Evolutionary conservation across 352 stramenopile genomes (phyloP), one percentile per base, ranked within the genome.

Genomic region (Phytophthora tentaculata): DNA sequence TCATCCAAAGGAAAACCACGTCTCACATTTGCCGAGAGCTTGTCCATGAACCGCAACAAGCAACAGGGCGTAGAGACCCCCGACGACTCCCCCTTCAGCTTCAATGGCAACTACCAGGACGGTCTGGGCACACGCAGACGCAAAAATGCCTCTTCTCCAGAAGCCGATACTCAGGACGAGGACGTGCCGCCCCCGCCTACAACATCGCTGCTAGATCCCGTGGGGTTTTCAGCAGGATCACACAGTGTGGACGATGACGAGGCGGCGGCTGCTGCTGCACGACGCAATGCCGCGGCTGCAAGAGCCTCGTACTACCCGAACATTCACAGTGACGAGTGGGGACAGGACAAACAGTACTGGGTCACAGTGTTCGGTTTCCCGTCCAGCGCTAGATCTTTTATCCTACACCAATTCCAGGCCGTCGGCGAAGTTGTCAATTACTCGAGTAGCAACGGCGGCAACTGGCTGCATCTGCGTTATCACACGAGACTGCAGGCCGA

Each of bases 401-500:
- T 95, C 35, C 67, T 94, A 56, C 81, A 86, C 56, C 81, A 94
- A 22, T 95, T 95, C 64, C 83, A 94, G 74, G 76, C 68, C 4
- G 57, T 95, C 6, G 87, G 87, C 22, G 84, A 95, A 32, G 83
- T 92, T 29, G 66, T 90, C 48, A 86, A 89, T 56, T 92, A 86
- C 67, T 89, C 69, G 50, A 75, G 71, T 43, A 86, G 70, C 24
- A 87, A 77, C 35, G 61, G 64, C 10, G 87, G 85, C 19, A 95
- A 95, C 57, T 95, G 87, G 87, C 70, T 95, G 45, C 86, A 92
- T 55, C 19, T 95, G 22, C 87, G 87, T 28, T 95, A 94, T 64
- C 76, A 86, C 61, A 94, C 85, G 49, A 77, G 87, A 45, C 69
- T 94, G 28, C 85, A 95, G 65, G 87, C 87, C 1, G 87, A 95